Percentiles rank a stretch among this genome's conserved stretches.
These are phyloP conservation scores for Vachellia pachyceras DNA, from an alignment of 306 rosid species.

Conservation along the genomic window DNA sequence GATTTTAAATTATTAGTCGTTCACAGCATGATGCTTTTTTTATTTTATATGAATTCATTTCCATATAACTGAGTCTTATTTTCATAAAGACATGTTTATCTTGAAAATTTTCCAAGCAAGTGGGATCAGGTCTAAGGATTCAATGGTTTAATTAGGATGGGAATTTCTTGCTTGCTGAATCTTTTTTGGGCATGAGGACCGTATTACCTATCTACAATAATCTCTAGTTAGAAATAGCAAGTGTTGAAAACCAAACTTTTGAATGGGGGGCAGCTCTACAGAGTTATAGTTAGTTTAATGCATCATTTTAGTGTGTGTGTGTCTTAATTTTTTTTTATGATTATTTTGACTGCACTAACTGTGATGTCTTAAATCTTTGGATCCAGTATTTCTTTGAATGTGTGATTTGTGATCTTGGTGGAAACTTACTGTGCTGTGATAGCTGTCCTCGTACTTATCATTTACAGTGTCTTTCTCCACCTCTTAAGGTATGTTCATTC, in stretches of 20 bases:
- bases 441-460: constrained; percentile 97
- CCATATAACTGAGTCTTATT: neutral
- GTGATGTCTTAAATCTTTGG: constrained; percentile 29
- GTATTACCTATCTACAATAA: neutral
- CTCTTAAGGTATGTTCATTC: constrained; percentile 84
- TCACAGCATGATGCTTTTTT: neutral
- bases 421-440: constrained; percentile 97
- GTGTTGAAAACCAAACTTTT: constrained; percentile 28
- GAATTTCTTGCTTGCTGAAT: neutral
- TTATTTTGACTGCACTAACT: constrained; percentile 40
- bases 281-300: constrained; percentile 4
- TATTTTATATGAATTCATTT: neutral
- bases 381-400: constrained; percentile 93
- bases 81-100: neutral
- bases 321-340: neutral
- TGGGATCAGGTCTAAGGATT: neutral
- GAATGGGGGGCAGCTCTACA: constrained; percentile 20
- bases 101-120: neutral
- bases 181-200: neutral
- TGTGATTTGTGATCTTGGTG: constrained; percentile 94
- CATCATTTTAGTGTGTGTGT: neutral
- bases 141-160: too few species aligned
- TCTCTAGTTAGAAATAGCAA: neutral
- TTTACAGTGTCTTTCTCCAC: constrained; percentile 92
- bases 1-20: neutral